Conservation (phyloP, 768 basidiomycete species). For the Steccherinum ochraceum region DNA sequence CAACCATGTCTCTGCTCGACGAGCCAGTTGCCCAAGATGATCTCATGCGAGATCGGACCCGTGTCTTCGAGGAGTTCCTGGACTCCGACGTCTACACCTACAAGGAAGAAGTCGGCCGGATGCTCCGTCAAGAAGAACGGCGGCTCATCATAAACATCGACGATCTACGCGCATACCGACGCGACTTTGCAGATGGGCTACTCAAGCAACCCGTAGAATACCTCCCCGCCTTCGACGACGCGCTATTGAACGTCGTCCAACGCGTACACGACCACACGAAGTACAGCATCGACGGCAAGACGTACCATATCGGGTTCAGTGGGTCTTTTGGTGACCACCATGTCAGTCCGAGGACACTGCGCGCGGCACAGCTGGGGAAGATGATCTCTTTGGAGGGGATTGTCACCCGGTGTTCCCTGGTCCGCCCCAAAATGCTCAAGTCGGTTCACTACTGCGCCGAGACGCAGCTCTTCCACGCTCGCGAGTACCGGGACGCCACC, state of each 20-base stretch:
- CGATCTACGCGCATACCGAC: slow-evolving; percentile 88
- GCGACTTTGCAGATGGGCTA: slow-evolving; percentile 76
- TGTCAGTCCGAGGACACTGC: slow-evolving; percentile 88
- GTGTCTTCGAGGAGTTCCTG: slow-evolving; percentile 80
- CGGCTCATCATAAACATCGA: slow-evolving; percentile 94
- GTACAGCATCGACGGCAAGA: slow-evolving; percentile 74
- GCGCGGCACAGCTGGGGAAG: slow-evolving; percentile 83
- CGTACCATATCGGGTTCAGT: slow-evolving; percentile 83
- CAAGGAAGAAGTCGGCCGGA: slow-evolving; percentile 73
- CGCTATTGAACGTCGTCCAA: slow-evolving; percentile 66
- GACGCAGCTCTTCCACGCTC: slow-evolving; percentile 75
- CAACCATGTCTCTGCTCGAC: slow-evolving; percentile 31
- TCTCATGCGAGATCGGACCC: slow-evolving; percentile 68
- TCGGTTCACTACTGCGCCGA: slow-evolving; percentile 95
- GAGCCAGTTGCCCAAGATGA: slow-evolving; percentile 65
- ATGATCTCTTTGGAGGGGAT: slow-evolving; percentile 99
- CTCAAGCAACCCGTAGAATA: slow-evolving; percentile 84
- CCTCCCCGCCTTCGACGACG: slow-evolving; percentile 85
- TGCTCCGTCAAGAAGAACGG: slow-evolving; percentile 78
- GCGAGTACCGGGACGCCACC: slow-evolving; percentile 91
- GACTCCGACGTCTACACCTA: slow-evolving; percentile 57
- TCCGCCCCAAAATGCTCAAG: slow-evolving; percentile 96
- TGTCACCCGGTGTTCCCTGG: slow-evolving; percentile 95
- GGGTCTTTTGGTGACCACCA: slow-evolving; percentile 99
- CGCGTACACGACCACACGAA: slow-evolving; percentile 73